phyloP scores from a whole-genome alignment of 768 basidiomycete genomes.

The Suillus subluteus region DNA sequence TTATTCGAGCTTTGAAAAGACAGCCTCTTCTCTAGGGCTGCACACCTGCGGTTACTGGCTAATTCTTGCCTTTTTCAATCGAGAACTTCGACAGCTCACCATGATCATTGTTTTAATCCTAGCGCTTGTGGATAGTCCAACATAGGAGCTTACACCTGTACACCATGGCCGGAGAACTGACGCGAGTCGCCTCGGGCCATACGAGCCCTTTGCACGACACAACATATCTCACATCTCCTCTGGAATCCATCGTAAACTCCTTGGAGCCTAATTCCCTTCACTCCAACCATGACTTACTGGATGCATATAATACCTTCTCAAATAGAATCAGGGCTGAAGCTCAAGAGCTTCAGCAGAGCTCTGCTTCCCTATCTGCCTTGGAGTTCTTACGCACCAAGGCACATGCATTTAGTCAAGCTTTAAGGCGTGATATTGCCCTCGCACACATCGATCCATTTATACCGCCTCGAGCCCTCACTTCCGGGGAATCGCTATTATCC shows the following conservation, averaged over 20 bases:
- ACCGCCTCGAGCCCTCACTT: constrained; percentile 14
- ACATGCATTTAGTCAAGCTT: constrained; percentile 39
- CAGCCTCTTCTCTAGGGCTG: not conserved
- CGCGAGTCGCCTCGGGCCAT: not conserved
- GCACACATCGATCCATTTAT: constrained; percentile 40
- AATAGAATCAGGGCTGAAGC: constrained; percentile 40
- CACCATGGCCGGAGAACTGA: constrained; percentile 3
- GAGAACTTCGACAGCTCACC: not conserved
- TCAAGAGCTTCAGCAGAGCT: constrained; percentile 12
- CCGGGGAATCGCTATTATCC: constrained; percentile 14
- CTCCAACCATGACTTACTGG: constrained; percentile 57
- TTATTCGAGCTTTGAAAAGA: not conserved
- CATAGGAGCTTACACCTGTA: not conserved
- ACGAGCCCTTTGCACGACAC: constrained; percentile 20
- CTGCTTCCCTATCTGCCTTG: constrained; percentile 24
- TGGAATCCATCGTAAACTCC: constrained; percentile 52
- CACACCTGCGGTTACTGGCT: not conserved
- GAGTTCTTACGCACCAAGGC: constrained; percentile 37
- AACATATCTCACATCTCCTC: constrained; percentile 42
- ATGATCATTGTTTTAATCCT: constrained; percentile 4
- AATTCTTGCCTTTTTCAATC: not conserved
- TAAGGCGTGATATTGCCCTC: constrained; percentile 57
- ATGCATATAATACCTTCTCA: constrained; percentile 61
- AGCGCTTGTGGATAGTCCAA: not conserved
- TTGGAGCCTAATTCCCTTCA: constrained; percentile 41